Evolutionary conservation across 352 stramenopile genomes (phyloP).

Genomic region (Phytophthora fragariae): DNA sequence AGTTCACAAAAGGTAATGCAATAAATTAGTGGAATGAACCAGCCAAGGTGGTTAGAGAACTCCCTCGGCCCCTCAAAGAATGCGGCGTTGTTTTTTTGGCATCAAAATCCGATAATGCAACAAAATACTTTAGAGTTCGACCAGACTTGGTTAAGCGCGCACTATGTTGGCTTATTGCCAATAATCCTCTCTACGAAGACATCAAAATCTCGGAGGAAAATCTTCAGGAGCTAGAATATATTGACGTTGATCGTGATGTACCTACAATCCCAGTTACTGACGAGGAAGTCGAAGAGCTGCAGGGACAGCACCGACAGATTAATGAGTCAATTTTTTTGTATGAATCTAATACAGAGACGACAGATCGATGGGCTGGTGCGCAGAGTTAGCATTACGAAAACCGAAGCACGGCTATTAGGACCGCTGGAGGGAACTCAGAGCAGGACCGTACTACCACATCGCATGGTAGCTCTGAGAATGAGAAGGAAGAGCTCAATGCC

Average conservation of each 20-base stretch:
- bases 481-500: not conserved
- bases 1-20: conserved; percentile 22
- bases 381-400: not conserved
- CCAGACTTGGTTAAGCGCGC: conserved; percentile 6
- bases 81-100: not conserved
- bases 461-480: not conserved
- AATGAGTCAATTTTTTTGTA: conserved; percentile 14
- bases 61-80: too few species aligned
- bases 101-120: too few species aligned
- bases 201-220: conserved; percentile 9
- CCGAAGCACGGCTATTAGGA: too few species aligned
- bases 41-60: not conserved
- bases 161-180: not conserved
- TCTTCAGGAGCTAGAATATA: not conserved
- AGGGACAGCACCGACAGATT: too few species aligned
- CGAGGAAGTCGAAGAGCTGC: not conserved
- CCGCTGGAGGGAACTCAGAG: not conserved
- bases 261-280: conserved; percentile 1
- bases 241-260: not conserved
- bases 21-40: conserved; percentile 24
- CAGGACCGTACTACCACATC: not conserved
- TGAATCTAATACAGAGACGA: conserved; percentile 14
- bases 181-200: conserved; percentile 12
- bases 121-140: conserved; percentile 1
- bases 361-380: conserved; percentile 16